Evolutionary conservation across 371 early-diverging fungal species (phyloP).

Genomic region (Lichtheimia ornata): DNA sequence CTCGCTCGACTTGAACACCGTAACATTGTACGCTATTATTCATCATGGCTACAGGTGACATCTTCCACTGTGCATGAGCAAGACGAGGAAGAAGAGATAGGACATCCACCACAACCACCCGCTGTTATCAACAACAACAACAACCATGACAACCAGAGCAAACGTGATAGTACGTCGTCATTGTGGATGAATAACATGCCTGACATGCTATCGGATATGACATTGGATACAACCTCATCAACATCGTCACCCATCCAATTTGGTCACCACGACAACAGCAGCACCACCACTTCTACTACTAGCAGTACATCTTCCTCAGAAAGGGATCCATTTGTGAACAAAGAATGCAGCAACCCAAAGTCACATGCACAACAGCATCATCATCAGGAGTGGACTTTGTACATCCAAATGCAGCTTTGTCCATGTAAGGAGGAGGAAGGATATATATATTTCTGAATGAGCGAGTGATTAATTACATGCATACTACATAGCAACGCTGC

Average conservation of each 20-base stretch:
- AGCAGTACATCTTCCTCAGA: too few species aligned
- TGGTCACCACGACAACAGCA: conserved; percentile 1
- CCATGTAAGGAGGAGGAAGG: conserved; percentile 47
- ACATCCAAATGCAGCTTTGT: conserved; percentile 89
- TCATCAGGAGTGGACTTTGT: conserved; percentile 56
- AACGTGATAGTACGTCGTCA: too few species aligned
- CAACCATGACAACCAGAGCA: too few species aligned
- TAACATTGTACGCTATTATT: conserved; percentile 91
- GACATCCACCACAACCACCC: too few species aligned
- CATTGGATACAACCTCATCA: too few species aligned
- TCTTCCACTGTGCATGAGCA: conserved; percentile 15
- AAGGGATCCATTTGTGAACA: background rate
- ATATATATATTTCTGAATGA: background rate
- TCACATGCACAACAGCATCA: conserved; percentile 6
- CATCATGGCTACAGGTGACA: conserved; percentile 86
- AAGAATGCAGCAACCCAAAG: background rate
- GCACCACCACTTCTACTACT: too few species aligned
- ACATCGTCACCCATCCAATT: background rate
- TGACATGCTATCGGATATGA: too few species aligned
- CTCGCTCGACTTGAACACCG: conserved; percentile 87
- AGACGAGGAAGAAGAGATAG: conserved; percentile 11
- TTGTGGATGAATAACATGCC: too few species aligned
- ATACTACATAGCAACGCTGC: conserved; percentile 35
- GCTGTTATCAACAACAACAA: too few species aligned
- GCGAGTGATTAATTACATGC: background rate